Evolutionary conservation across 1,284 basidiomycete genomes (phyloP), one percentile per base, ranked within the genome.

Genomic region (Leccinum subatratum): DNA sequence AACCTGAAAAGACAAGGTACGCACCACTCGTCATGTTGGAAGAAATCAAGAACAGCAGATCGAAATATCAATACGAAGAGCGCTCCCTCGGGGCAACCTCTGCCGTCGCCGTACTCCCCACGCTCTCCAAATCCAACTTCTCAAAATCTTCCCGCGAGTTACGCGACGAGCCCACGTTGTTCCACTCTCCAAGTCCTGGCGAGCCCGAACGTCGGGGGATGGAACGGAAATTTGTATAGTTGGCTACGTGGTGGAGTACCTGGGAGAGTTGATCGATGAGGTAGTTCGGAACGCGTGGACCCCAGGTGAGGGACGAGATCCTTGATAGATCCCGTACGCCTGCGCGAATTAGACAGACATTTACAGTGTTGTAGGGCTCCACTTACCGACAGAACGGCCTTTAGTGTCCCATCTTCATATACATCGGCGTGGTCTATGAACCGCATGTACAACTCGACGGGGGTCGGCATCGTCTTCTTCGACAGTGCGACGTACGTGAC

Each of bases 61-160:
- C 94, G 68, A 98, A 91, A 71, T 93, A 95, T 95, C 95, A 98
- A 78, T 95, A 97, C 8, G 92, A 90, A 73, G 95, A 94, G 9
- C 91, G 82, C 77, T 98, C 95, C 61, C 92, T 83, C 1, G 90
- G 86, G 51, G 90, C 79, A 28, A 87, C 78, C 14, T 79, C 75
- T 1, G 84, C 84, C 30, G 79, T 79, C 59, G 85, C 83, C 1
- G 91, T 93, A 34, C 84, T 90, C 3, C 92, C 91, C 32, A 82
- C 70, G 16, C 71, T 56, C 73, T 79, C 62, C 78, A 78, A 57
- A n/a, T 82, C 78, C 16, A 82, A 67, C 51, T 76, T 81, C 66
- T 81, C 79, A 63, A 80, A 76, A 6, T 79, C 79, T 51, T 75
- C 73, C n/a, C 67, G 66, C 4, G 70, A 69, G 28, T 66, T 66